Base-by-base conservation (phyloP, 164 flowering plant species). In the Houttuynia cordata region DNA sequence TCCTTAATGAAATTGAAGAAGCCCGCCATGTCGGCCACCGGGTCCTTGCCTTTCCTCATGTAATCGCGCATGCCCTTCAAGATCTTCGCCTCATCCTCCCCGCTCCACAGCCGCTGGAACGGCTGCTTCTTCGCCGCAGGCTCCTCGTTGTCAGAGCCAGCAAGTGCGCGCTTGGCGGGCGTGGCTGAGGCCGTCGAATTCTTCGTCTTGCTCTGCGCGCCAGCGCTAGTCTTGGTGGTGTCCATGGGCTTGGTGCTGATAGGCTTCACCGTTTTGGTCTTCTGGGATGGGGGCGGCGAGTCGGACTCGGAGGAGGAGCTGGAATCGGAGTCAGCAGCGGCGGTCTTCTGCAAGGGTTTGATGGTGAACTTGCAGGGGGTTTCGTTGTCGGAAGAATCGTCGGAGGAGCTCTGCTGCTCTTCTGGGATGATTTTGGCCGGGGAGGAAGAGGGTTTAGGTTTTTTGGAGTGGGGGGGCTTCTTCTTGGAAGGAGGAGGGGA, bases 81-180 rank as follows among this genome's bases (percentile, higher is more conserved):
- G 24, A 63, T 41, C 7, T 23, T 51, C 20, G 54, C 25, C 45
- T 63, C 66, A 19, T 56, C 66, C 40, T 63, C 66, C 0, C 20
- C 60, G 56, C 54, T 56, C 60, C 60, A 63, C 4, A 56, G 3
- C 60, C 66, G 10, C 45, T 23, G 53, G 50, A 63, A 56, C 1
- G 17, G 12, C 41, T 56, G 51, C 53, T 63, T 63, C 41, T 56
- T 63, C 14, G 30, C 54, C 19, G 20, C 13, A 3, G 37, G 34
- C 25, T 56, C 49, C 49, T 45, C 49, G 49, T 45, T 14, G 49
- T 45, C 49, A 3, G 49, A 3, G 14, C 17, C 49, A 14, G 49
- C 41, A 37, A 10, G 13, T 21, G 24, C 41, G 47, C 20, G 37
- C 62, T 58, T 34, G n/a, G 40, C 18, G 41, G 45, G 42, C 23